phyloP scores from a whole-genome alignment of 2,329 filamentous ascomycete species.

The Sclerotinia subarctica region DNA sequence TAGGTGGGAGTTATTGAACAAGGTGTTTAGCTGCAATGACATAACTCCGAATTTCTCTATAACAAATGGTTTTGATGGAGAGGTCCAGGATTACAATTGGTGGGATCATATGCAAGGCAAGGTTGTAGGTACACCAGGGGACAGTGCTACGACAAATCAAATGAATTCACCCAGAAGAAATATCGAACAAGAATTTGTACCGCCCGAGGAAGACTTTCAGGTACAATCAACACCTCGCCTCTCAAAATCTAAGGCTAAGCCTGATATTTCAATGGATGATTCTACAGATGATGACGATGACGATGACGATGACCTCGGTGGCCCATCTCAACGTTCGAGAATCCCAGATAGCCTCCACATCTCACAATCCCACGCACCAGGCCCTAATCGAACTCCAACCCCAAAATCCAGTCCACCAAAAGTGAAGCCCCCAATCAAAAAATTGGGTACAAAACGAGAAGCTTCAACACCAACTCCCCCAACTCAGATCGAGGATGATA shows the following conservation, averaged over 20 bases:
- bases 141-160: constrained; percentile 19
- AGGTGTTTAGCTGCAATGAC: constrained; percentile 27
- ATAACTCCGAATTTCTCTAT: not conserved
- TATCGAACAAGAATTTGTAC: not conserved
- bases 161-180: not conserved
- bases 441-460: constrained; percentile 19
- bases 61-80: constrained; percentile 6
- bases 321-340: constrained; percentile 26
- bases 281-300: constrained; percentile 30
- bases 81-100: constrained; percentile 25
- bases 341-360: constrained; percentile 34
- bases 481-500: constrained; percentile 3
- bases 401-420: not conserved
- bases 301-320: constrained; percentile 36
- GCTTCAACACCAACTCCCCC: constrained; percentile 1
- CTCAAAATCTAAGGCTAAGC: constrained; percentile 16
- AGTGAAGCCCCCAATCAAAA: constrained; percentile 20
- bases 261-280: constrained; percentile 20
- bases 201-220: constrained; percentile 34
- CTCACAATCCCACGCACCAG: constrained; percentile 21
- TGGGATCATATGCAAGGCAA: constrained; percentile 35
- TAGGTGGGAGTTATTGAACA: constrained; percentile 24
- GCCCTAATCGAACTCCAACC: not conserved
- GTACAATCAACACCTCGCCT: constrained; percentile 35
- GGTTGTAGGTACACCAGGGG: constrained; percentile 27